These are phyloP conservation scores for Aquilaria malaccensis DNA, from an alignment of 345 rosid genomes.

Conservation along the genomic window DNA sequence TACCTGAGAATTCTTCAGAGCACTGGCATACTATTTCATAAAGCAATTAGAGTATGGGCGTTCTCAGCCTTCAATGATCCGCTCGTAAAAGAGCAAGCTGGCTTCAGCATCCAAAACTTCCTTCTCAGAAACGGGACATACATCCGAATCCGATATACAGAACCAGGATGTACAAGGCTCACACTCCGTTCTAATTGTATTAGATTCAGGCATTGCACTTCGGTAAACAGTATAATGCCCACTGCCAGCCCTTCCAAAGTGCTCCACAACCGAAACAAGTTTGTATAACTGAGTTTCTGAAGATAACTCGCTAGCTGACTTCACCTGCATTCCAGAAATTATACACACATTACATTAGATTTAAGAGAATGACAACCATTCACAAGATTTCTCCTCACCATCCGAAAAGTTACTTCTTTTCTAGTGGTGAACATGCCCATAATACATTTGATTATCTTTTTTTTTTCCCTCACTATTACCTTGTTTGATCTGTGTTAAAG, in stretches of 20 bases:
- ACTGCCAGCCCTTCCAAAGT: constrained; percentile 65
- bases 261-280: constrained; percentile 76
- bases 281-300: constrained; percentile 32
- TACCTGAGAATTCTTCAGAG: no score
- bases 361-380: no score
- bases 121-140: constrained; percentile 42
- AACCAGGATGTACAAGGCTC: constrained; percentile 44
- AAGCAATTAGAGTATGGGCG: background rate
- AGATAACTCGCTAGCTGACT: background rate
- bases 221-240: constrained; percentile 89
- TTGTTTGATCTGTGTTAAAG: no score
- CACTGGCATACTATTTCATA: no score
- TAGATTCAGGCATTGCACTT: constrained; percentile 25
- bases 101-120: constrained; percentile 84
- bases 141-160: constrained; percentile 74
- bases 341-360: background rate
- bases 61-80: constrained; percentile 22
- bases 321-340: constrained; percentile 17
- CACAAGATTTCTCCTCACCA: no score
- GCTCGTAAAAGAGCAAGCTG: constrained; percentile 82
- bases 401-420: no score
- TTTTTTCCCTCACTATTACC: no score
- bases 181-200: constrained; percentile 10
- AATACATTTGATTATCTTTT: no score
- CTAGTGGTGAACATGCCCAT: no score